Percentiles rank a stretch among this genome's conserved stretches.
These are phyloP conservation scores for Spongispora temasekensis DNA, from an alignment of 1,284 basidiomycete species.

Conservation along the genomic window DNA sequence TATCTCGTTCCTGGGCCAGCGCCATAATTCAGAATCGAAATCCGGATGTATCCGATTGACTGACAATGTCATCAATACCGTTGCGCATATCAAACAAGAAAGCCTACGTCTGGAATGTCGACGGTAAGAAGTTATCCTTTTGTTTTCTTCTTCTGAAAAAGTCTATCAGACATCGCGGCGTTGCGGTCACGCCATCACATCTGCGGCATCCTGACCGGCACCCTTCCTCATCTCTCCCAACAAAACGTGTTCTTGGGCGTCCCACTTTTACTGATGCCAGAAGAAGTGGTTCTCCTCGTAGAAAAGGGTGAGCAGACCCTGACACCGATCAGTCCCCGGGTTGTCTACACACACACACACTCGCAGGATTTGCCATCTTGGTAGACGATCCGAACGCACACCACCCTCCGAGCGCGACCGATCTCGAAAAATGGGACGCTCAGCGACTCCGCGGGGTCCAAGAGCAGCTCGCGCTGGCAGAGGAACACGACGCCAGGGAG, in stretches of 20 bases:
- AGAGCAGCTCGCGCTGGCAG: slow-evolving; percentile 48
- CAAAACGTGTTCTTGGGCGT: slow-evolving; percentile 96
- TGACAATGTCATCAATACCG: slow-evolving; percentile 31
- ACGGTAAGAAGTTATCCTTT: slow-evolving; percentile 48
- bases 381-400: slow-evolving; percentile 75
- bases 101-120: slow-evolving; percentile 78
- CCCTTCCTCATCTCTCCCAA: slow-evolving; percentile 91
- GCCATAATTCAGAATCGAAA: slow-evolving; percentile 49
- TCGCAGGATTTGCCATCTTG: slow-evolving; percentile 72
- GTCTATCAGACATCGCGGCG: slow-evolving; percentile 66
- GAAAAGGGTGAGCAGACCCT: slow-evolving; percentile 58
- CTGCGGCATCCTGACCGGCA: slow-evolving; percentile 86
- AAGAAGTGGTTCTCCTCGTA: slow-evolving; percentile 89
- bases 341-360: too few species aligned
- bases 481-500: slow-evolving; percentile 48
- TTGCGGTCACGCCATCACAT: slow-evolving; percentile 81
- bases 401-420: slow-evolving; percentile 49
- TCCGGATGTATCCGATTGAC: slow-evolving; percentile 9
- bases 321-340: too few species aligned
- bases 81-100: slow-evolving; percentile 70
- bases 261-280: slow-evolving; percentile 85
- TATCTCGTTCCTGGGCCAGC: slow-evolving; percentile 53
- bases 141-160: slow-evolving; percentile 1
- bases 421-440: slow-evolving; percentile 58
- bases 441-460: slow-evolving; percentile 47